Conservation (phyloP, 441 rosid genomes). For the Syzygium malaccense region DNA sequence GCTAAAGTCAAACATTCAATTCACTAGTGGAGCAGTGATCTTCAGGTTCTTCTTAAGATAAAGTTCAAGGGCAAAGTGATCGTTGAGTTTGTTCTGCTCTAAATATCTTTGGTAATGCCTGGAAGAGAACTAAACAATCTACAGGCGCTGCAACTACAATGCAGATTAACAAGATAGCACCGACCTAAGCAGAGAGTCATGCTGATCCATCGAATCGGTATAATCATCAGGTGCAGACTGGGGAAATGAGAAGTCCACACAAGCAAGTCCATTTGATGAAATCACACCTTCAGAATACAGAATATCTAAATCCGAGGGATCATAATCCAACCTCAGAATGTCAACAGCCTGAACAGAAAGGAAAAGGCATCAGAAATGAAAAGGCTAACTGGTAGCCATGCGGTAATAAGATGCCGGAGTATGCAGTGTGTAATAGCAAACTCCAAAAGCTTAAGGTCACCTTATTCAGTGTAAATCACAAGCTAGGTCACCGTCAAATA, state of each 20-base stretch:
- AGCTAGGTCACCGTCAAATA: neutral
- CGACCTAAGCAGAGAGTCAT: slow-evolving; percentile 68
- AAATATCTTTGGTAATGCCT: neutral
- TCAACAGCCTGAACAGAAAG: slow-evolving; percentile 56
- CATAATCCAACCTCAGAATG: slow-evolving; percentile 70
- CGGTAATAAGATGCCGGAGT: neutral
- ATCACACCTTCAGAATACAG: slow-evolving; percentile 94
- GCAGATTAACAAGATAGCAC: neutral
- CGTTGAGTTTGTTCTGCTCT: neutral
- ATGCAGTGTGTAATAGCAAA: neutral
- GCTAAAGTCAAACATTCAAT: neutral
- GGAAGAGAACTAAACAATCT: neutral
- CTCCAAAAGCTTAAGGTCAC: neutral
- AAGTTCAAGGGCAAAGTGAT: neutral
- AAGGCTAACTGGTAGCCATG: neutral
- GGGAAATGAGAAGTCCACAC: slow-evolving; percentile 85
- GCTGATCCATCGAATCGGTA: slow-evolving; percentile 59
- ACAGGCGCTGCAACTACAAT: neutral
- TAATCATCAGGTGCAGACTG: slow-evolving; percentile 49
- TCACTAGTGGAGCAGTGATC: neutral
- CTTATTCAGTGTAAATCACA: neutral
- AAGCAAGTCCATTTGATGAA: slow-evolving; percentile 92
- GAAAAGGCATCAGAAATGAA: neutral
- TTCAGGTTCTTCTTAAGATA: neutral
- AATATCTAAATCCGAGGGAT: slow-evolving; percentile 90